Evolutionary conservation across 805 yeast genomes (phyloP), one percentile per base, ranked within the genome.

Genomic region (Hanseniaspora taiwanica): DNA sequence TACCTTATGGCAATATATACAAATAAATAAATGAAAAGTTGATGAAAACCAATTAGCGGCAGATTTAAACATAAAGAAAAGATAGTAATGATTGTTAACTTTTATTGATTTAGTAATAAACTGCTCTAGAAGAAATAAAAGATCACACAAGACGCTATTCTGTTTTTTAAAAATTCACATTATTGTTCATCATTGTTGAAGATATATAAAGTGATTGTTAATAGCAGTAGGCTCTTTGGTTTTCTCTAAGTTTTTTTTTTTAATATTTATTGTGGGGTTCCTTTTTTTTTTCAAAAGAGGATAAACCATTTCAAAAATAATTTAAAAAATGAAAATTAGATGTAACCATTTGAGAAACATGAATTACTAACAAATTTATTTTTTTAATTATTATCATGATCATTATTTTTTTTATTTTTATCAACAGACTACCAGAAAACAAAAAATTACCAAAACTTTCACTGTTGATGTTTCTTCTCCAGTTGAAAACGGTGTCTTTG

Each of bases 401-500:
- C n/a, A 29, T 2, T 27, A 2, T 27, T 18, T n/a, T n/a, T 36
- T 20, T 21, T 21, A 8, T 20, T 36, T 12, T 25, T 33, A 32
- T 19, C 13, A 37, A 47, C 65, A 79, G 93, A 78, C 86, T 66
- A 81, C 74, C 74, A 78, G 76, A 78, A 78, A 72, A 71, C 80
- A 67, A 79, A 81, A 76, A 66, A 75, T 74, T 65, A 76, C 82
- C 64, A 82, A 79, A 76, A 83, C 82, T 73, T 85, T 81, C 75
- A 81, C 82, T 62, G 89, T 91, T 65, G 97, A 89, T 76, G 84
- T 81, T 64, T 77, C 96, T 50, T 94, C 94, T 66, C 95, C 96
- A 73, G 86, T 86, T 65, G 94, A 84, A 68, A 84, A 83, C 71
- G 93, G 87, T 75, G 94, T 89, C 65, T 84, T 86, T 63, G 97